phyloP scores from a whole-genome alignment of 352 stramenopile genomes.

The Globisporangium ultimum region DNA sequence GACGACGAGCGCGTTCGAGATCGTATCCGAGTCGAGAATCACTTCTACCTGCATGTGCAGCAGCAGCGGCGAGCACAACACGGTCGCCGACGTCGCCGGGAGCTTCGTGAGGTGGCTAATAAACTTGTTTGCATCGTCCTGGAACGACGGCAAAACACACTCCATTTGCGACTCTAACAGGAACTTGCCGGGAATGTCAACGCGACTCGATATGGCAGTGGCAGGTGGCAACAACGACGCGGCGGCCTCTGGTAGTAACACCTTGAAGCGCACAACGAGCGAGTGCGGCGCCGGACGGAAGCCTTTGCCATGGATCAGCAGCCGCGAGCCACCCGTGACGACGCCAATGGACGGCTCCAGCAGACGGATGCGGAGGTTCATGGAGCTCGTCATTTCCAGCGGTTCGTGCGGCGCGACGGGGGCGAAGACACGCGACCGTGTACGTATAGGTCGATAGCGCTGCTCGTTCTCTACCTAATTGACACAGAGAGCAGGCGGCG shows the following conservation, averaged over 20 bases:
- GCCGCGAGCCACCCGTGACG: conserved; percentile 39
- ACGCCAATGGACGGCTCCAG: conserved; percentile 48
- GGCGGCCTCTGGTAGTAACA: conserved; percentile 19
- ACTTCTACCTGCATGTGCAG: conserved; percentile 54
- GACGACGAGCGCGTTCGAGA: conserved; percentile 52
- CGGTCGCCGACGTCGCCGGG: conserved; percentile 33
- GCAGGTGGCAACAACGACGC: neutral
- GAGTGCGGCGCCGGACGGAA: conserved; percentile 62
- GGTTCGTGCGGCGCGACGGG: too few relatives aligned
- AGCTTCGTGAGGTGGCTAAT: conserved; percentile 39
- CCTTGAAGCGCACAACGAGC: conserved; percentile 54
- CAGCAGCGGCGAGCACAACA: conserved; percentile 44
- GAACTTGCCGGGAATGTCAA: conserved; percentile 46
- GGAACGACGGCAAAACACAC: conserved; percentile 50
- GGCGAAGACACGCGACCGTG: too few relatives aligned
- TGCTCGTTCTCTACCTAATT: too few relatives aligned
- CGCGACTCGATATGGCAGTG: conserved; percentile 5
- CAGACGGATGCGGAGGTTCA: conserved; percentile 39
- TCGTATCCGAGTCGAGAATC: conserved; percentile 45
- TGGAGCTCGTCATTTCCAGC: conserved; percentile 9
- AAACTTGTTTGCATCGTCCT: conserved; percentile 26
- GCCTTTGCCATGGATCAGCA: conserved; percentile 57
- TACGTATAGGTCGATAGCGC: too few relatives aligned
- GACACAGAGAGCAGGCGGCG: too few relatives aligned
- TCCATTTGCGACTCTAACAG: conserved; percentile 59